Percentiles rank a stretch among this genome's conserved stretches.
Evolutionary conservation across 2,329 filamentous ascomycete species (phyloP).

Genomic region (Westerdykella aurantiaca): DNA sequence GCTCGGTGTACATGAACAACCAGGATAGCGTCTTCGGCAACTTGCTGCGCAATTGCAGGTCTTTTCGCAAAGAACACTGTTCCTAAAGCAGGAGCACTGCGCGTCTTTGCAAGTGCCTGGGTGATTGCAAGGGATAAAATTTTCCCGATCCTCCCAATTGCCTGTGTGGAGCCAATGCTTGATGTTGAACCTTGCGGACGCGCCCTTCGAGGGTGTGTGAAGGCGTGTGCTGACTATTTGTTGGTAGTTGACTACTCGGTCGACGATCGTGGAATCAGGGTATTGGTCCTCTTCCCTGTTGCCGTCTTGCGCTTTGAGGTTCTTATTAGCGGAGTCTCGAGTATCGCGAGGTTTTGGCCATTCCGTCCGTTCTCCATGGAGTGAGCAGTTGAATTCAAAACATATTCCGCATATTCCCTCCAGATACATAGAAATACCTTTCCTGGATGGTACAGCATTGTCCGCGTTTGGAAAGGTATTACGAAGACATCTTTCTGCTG

Average conservation of each 20-base stretch:
- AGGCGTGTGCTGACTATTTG: conserved; percentile 10
- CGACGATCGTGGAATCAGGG: conserved; percentile 18
- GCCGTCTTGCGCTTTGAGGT: not conserved
- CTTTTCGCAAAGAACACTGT: conserved; percentile 64
- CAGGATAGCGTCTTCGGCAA: conserved; percentile 49
- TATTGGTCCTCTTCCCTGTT: conserved; percentile 7
- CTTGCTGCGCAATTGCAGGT: conserved; percentile 60
- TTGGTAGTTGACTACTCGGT: conserved; percentile 20
- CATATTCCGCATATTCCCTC: conserved; percentile 25
- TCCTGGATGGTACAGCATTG: not conserved
- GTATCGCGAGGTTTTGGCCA: conserved; percentile 5
- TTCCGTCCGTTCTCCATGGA: conserved; percentile 40
- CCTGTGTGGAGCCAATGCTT: conserved; percentile 35
- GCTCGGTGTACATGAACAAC: conserved; percentile 36
- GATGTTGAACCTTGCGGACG: conserved; percentile 4
- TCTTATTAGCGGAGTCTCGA: conserved; percentile 1
- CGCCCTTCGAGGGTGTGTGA: not conserved
- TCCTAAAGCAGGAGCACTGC: conserved; percentile 57
- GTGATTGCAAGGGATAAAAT: conserved; percentile 63
- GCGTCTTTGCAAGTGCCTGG: conserved; percentile 57
- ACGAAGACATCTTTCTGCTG: conserved; percentile 7
- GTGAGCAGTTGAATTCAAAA: conserved; percentile 34
- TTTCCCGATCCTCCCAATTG: conserved; percentile 52
- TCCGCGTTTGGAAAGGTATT: conserved; percentile 1
- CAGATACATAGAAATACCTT: conserved; percentile 20